These are phyloP conservation scores for Gynandropsis gynandra DNA, from an alignment of 345 rosid species.

Conservation along the genomic window DNA sequence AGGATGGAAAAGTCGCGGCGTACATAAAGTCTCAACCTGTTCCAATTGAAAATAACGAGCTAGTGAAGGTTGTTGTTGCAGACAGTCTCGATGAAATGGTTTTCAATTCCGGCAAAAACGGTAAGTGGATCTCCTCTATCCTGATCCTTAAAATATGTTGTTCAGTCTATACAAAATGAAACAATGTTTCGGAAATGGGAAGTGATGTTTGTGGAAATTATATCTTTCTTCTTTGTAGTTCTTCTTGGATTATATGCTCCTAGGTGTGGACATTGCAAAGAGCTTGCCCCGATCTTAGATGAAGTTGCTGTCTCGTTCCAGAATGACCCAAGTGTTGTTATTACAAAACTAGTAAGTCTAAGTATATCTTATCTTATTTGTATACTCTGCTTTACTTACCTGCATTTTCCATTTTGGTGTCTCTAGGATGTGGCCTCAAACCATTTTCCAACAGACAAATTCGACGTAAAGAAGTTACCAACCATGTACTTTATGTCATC, in stretches of 20 bases:
- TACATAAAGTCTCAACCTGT: conserved; percentile 82
- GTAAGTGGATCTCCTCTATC: conserved; percentile 39
- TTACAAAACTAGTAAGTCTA: conserved; percentile 78
- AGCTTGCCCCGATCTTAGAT: conserved; percentile 87
- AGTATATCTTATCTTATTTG: neutral
- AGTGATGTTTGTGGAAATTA: too few relatives aligned
- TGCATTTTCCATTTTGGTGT: neutral
- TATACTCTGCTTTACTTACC: neutral
- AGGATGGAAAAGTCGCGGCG: conserved; percentile 75
- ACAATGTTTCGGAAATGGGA: too few relatives aligned
- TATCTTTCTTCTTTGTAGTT: conserved; percentile 36
- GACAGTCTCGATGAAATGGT: conserved; percentile 71
- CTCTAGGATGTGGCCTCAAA: conserved; percentile 84
- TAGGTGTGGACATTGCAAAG: conserved; percentile 97
- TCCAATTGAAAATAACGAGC: conserved; percentile 72
- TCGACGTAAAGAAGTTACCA: conserved; percentile 81
- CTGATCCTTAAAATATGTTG: too few relatives aligned
- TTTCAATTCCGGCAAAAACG: conserved; percentile 78
- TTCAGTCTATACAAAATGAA: too few relatives aligned
- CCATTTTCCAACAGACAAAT: conserved; percentile 54
- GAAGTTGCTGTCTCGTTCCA: conserved; percentile 74
- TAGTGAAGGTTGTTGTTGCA: conserved; percentile 91
- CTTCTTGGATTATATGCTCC: conserved; percentile 93
- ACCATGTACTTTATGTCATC: conserved; percentile 71
- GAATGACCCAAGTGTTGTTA: conserved; percentile 51